Evolutionary conservation across 345 rosid species (phyloP), one percentile per base, ranked within the genome.

Genomic region (Citrus maxima): DNA sequence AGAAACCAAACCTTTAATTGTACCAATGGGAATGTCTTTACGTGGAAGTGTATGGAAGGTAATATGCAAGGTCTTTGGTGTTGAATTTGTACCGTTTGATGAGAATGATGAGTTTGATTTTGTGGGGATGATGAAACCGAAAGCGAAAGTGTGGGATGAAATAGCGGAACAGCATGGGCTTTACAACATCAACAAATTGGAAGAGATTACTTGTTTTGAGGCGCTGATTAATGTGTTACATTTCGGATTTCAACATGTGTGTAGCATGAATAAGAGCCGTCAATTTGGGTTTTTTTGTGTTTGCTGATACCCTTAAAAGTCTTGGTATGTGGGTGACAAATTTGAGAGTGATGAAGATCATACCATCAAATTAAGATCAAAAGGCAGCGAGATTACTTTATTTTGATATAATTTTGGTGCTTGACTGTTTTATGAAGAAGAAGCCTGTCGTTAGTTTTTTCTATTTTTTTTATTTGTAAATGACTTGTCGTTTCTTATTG

Each of bases 221-320:
- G 86, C 87, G 1, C 64, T 86, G 2, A 5, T 7, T 1, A 0
- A 0, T 0, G 87, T 84, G 10, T 13, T 86, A 46, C 64, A 82
- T 70, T 82, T 85, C 12, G n/a, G 24, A 67, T 77, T 86, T 35
- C 88, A 87, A 75, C 87, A 83, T 65, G 87, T 85, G 21, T 73
- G 80, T 16, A 82, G 85, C 74, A 86, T 81, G 93, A 86, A 76
- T 16, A 85, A 88, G 81, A 80, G 91, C 61, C 70, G 84, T 6
- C 87, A 81, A 28, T 80, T 80, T 24, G 90, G 89, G 56, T 32
- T 84, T 89, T 71, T 27, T 54, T 0, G 86, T 84, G 0, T 70
- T 55, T 49, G 73, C 60, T 0, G 62, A 86, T 68, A 80, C 90
- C 0, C 49, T 82, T 0, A 81, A 80, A 74, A 83, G 86, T 21